Percentiles rank a stretch among this genome's conserved stretches.
Evolutionary conservation across 148 eudicot genomes (phyloP).

Genomic region (Cornus suecica): DNA sequence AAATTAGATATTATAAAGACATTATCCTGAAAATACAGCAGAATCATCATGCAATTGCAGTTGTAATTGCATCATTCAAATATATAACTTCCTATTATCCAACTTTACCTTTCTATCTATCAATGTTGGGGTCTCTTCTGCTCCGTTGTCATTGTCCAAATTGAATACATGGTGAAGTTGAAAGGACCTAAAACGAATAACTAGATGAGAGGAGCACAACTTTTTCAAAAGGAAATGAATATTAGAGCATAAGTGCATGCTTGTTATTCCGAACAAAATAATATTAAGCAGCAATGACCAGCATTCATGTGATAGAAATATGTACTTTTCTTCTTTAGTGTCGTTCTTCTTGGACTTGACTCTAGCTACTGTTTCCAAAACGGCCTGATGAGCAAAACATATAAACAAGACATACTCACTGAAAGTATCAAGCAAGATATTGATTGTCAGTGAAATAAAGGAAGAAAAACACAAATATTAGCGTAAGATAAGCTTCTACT

Average conservation of each 20-base stretch:
- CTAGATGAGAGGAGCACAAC: constrained; percentile 1
- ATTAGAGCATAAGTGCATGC: neutral
- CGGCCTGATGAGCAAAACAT: constrained; percentile 50
- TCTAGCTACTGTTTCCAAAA: constrained; percentile 94
- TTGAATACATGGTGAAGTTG: constrained; percentile 82
- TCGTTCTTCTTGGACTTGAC: constrained; percentile 92
- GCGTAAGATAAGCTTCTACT: neutral
- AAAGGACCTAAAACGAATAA: constrained; percentile 48
- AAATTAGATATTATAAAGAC: constrained; percentile 86
- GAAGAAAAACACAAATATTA: constrained; percentile 3
- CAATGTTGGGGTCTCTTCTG: constrained; percentile 76
- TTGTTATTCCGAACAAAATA: neutral
- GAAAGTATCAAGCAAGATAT: constrained; percentile 4
- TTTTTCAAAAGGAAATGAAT: neutral
- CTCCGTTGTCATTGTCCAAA: constrained; percentile 77
- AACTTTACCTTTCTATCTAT: constrained; percentile 78
- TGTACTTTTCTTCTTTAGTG: constrained; percentile 91
- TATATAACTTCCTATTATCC: neutral
- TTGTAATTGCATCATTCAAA: neutral
- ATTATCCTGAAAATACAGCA: constrained; percentile 60
- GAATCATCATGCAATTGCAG: neutral
- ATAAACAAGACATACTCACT: neutral
- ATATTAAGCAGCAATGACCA: neutral
- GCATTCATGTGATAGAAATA: constrained; percentile 8
- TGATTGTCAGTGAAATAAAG: neutral